Base-by-base conservation (phyloP, 768 basidiomycete species). In the Suillus clintonianus region DNA sequence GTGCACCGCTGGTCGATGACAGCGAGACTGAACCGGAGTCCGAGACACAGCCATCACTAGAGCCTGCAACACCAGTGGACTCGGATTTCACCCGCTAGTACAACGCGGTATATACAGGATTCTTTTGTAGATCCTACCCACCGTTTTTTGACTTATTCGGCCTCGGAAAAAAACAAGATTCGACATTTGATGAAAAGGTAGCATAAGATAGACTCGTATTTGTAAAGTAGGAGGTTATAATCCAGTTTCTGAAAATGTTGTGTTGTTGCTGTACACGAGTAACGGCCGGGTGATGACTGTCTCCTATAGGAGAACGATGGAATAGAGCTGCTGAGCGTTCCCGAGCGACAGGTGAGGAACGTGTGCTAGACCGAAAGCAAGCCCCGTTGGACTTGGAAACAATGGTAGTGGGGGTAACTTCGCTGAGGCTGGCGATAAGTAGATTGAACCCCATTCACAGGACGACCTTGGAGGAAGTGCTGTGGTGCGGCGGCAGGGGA, bases 261-360 rank as follows among this genome's bases (percentile, higher is more conserved):
- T 88, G 89, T 71, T 91, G 91, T 68, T 92, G 90, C 74, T 93
- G 91, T 56, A 91, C 86, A 67, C 90, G 90, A 59, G 86, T 82
- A 62, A 91, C 87, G 37, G 89, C 85, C 41, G 89, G 84, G 71
- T 86, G 82, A 59, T 83, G 86, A 65, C 80, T 81, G 65, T 89
- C 86, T 17, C 62, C 45, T 37, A 74, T 69, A 61, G 80, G 39
- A 81, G 76, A 84, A 92, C 90, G 88, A 91, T 90, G 70, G 92
- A 90, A 69, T 92, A 92, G 60, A 92, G 70, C 69, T 91, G 90
- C 68, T 92, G 91, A 34, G 90, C 83, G 70, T 85, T 90, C 63
- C 88, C 89, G 60, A 92, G 78, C 13, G 90, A 88, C 61, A 91
- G 82, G 66, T 90, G 88, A 17, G 87, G 79, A n/a, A 86, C 83